phyloP scores from a whole-genome alignment of 225 moss, liverwort and hornwort genomes.

The Straminergon stramineum region DNA sequence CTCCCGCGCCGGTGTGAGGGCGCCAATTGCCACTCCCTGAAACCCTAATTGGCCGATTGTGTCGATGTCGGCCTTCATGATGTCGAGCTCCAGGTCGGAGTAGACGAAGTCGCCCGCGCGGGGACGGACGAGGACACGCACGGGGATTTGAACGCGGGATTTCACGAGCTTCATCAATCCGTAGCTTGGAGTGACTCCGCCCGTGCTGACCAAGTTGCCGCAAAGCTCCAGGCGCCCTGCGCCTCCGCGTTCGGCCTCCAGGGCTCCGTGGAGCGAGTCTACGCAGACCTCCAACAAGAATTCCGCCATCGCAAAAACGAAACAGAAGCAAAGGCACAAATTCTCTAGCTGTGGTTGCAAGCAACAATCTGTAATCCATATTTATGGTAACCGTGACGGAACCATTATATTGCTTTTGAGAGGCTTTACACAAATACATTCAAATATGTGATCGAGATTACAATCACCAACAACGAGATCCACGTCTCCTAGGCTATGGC shows the following conservation, averaged over 20 bases:
- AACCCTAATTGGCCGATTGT: not conserved
- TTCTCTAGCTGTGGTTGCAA: not conserved
- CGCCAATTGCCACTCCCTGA: not conserved
- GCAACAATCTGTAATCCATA: not conserved
- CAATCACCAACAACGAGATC: not conserved
- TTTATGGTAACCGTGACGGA: no score
- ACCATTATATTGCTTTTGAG: not conserved
- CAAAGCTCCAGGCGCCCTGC: not conserved
- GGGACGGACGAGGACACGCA: not conserved
- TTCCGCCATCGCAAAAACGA: not conserved
- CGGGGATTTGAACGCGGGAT: not conserved
- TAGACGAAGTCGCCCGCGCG: not conserved
- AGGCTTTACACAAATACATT: no score
- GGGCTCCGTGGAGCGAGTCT: conserved; percentile 32
- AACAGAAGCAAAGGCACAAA: not conserved
- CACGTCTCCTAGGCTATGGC: not conserved
- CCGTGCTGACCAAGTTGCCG: not conserved
- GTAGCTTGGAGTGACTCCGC: not conserved
- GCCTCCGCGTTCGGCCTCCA: conserved; percentile 15
- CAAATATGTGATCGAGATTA: not conserved
- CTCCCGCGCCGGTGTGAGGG: not conserved
- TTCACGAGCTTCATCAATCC: not conserved
- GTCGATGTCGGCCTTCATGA: not conserved
- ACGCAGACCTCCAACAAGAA: conserved; percentile 37
- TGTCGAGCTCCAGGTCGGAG: not conserved